Conservation (phyloP, 2,329 filamentous ascomycete species). For the Nemania sp. region DNA sequence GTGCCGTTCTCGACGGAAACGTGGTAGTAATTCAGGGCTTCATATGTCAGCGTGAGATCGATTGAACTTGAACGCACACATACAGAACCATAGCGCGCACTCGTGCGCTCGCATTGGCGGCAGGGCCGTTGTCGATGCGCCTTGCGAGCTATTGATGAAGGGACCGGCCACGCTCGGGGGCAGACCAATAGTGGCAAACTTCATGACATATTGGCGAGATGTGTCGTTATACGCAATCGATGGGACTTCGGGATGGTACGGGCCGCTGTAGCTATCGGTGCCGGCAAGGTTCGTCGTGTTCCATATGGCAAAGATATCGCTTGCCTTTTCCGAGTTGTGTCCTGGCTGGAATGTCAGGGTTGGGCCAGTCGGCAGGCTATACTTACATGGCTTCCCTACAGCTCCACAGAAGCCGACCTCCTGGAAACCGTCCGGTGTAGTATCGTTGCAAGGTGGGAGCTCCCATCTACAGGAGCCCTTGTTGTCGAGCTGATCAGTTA, state of each 20-base stretch:
- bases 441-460: neutral
- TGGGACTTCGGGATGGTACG: neutral
- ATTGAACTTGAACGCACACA: neutral
- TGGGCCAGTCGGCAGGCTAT: neutral
- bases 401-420: neutral
- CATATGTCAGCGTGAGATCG: neutral
- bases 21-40: neutral
- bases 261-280: neutral
- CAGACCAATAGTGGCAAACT: neutral
- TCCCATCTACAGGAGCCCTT: neutral
- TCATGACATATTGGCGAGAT: neutral
- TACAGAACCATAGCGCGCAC: neutral
- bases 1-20: neutral
- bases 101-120: neutral
- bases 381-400: neutral
- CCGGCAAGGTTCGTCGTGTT: neutral
- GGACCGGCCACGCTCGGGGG: neutral
- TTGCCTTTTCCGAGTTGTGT: neutral
- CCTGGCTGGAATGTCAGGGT: neutral
- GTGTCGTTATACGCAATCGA: neutral
- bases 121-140: neutral
- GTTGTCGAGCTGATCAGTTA: neutral
- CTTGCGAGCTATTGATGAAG: neutral
- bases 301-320: neutral
- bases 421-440: neutral